Percentiles rank a stretch among this genome's conserved stretches.
Conservation (phyloP, 352 stramenopile genomes). For the Blastocystis sp. region DNA sequence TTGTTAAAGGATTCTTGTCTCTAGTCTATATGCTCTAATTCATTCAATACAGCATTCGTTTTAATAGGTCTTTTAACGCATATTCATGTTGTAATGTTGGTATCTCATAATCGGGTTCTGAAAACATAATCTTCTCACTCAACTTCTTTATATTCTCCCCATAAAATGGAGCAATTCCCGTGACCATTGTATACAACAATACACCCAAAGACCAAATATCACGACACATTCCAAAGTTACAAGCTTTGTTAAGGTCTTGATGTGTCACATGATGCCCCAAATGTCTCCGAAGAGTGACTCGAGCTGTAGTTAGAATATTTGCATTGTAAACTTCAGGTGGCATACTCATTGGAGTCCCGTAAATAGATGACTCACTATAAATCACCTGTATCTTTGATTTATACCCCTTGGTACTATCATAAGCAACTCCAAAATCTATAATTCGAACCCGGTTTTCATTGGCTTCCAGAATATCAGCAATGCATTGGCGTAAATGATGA, state of each 20-base stretch:
- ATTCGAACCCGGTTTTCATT: constrained; percentile 56
- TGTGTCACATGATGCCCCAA: neutral
- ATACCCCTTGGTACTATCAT: neutral
- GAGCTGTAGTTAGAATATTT: constrained; percentile 9
- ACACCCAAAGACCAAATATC: constrained; percentile 47
- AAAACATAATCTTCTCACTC: constrained; percentile 75
- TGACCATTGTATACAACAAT: constrained; percentile 66
- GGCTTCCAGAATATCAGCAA: neutral
- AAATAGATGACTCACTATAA: constrained; percentile 41
- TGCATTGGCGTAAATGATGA: neutral
- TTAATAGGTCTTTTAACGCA: constrained; percentile 77
- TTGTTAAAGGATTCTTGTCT: constrained; percentile 76
- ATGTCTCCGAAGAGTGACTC: neutral
- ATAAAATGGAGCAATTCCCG: constrained; percentile 79
- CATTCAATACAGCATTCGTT: constrained; percentile 72
- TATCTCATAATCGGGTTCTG: constrained; percentile 76
- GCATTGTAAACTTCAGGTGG: constrained; percentile 46
- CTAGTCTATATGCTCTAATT: neutral
- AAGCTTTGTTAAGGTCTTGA: neutral
- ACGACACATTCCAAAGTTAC: constrained; percentile 52
- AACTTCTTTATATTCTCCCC: constrained; percentile 80
- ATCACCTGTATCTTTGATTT: neutral
- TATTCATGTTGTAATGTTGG: constrained; percentile 74
- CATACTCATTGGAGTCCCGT: constrained; percentile 56
- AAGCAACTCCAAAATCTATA: constrained; percentile 50